Evolutionary conservation across 139 green algal species (phyloP).

Genomic region (Chlorella sp.): DNA sequence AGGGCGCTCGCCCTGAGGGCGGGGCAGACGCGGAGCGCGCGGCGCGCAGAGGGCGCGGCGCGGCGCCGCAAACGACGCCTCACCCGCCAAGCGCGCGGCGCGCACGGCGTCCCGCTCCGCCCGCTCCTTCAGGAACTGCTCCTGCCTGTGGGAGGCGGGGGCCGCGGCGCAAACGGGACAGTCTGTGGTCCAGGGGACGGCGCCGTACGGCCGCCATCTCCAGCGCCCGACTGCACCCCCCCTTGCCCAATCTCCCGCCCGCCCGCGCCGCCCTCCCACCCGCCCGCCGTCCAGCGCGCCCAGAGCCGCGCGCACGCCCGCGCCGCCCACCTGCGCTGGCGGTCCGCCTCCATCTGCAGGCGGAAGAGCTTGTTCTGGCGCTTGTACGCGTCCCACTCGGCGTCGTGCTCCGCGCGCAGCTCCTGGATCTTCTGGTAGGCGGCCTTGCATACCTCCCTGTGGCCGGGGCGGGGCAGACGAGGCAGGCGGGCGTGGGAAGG

Average conservation of each 20-base stretch:
- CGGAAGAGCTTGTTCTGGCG: slow-evolving; percentile 27
- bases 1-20: too few relatives aligned
- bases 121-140: slow-evolving; percentile 30
- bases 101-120: slow-evolving; percentile 36
- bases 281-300: not conserved
- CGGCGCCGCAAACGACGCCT: too few relatives aligned
- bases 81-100: slow-evolving; percentile 19
- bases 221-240: not conserved
- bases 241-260: not conserved
- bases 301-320: not conserved
- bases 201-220: too few relatives aligned
- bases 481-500: too few relatives aligned
- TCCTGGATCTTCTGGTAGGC: slow-evolving; percentile 54
- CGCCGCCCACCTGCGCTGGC: slow-evolving; percentile 5
- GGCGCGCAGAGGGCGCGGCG: too few relatives aligned
- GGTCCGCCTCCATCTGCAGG: slow-evolving; percentile 30
- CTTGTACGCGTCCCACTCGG: slow-evolving; percentile 40
- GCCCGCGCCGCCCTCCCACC: not conserved
- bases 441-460: slow-evolving; percentile 43
- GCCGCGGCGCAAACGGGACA: not conserved
- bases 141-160: slow-evolving; percentile 1
- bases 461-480: too few relatives aligned
- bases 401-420: slow-evolving; percentile 35
- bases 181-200: too few relatives aligned
- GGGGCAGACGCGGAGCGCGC: too few relatives aligned